Percentiles rank a stretch among this genome's conserved stretches.
Evolutionary conservation across 768 basidiomycete species (phyloP).

Genomic region (Naganishia friedmannii): DNA sequence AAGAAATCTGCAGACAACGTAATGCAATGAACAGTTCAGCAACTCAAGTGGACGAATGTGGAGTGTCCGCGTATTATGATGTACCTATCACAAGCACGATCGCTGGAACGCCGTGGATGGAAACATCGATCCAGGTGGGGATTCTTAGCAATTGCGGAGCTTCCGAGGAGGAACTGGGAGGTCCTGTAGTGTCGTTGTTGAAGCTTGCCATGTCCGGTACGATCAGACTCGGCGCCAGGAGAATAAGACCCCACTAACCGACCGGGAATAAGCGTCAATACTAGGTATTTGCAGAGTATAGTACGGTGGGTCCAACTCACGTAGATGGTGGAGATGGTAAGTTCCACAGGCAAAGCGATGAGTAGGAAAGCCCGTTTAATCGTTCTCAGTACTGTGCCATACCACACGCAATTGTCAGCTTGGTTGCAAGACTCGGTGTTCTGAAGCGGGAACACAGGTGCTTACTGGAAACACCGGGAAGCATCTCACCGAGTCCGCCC

Average conservation of each 20-base stretch:
- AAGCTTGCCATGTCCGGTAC: conserved; percentile 46
- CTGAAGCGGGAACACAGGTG: conserved; percentile 17
- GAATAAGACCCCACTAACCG: conserved; percentile 29
- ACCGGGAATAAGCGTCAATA: not conserved
- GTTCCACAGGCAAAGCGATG: conserved; percentile 64
- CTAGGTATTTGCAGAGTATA: too few relatives aligned
- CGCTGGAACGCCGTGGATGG: conserved; percentile 66
- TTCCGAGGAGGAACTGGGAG: conserved; percentile 33
- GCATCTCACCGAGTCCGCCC: conserved; percentile 54
- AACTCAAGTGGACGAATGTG: not conserved
- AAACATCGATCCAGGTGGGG: conserved; percentile 61
- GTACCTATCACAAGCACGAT: conserved; percentile 58
- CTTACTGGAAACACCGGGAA: conserved; percentile 53
- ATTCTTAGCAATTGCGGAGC: conserved; percentile 49
- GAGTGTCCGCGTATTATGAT: conserved; percentile 25
- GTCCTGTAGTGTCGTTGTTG: conserved; percentile 43
- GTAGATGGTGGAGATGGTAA: conserved; percentile 63
- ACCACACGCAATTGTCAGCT: too few relatives aligned
- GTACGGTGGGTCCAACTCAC: conserved; percentile 31
- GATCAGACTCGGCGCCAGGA: conserved; percentile 60
- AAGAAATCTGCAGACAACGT: conserved; percentile 62
- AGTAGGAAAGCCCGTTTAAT: conserved; percentile 64
- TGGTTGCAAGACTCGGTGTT: not conserved
- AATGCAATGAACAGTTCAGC: too few relatives aligned
- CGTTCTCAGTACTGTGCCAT: conserved; percentile 52